Evolutionary conservation across 148 eudicot species (phyloP), one percentile per base, ranked within the genome.

Genomic region (Rhododendron williamsianum): DNA sequence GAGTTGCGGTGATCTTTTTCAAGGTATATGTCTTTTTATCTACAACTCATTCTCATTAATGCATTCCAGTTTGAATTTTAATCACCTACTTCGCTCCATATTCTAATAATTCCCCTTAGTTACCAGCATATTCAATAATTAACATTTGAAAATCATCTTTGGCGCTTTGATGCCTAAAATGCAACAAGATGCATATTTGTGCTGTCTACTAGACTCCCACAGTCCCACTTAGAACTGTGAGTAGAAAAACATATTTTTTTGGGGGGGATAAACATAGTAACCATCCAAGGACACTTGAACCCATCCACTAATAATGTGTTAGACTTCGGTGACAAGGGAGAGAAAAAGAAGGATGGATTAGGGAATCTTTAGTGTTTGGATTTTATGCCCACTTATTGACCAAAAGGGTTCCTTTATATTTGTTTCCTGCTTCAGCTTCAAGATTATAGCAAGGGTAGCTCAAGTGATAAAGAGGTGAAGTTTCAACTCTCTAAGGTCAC

Each of bases 1-100:
- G 94, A 89, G 90, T 93, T 72, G 98, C 98, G 85, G 92, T 96
- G 63, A 93, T 96, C 89, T 93, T 90, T 85, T 86, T 96, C 80
- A 96, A 96, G 98, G 98, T 94, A 86, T 83, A 13, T 48, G 18
- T 74, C n/a, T 74, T 74, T 58, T 74, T 21, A 43, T 43, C 25
- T 76, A 76, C 80, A 8, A 2, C 18, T 76, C 23, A 74, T 35
- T 74, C 25, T 76, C 15, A 51, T 76, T 19, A 41, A 38, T 41
- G 80, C 80, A 21, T 6, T 9, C 27, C 27, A 41, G 48, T 45
- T 41, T 76, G 51, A 76, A 38, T 43, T 76, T 18, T 19, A 19
- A 7, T 76, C 51, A 41, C 15, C 51, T 21, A 76, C 46, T 41
- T 43, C 9, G 30, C 45, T 9, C 27, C 51, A 43, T 19, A 0